Base-by-base conservation (phyloP, 2,329 filamentous ascomycete species). In the Magnaporthales sp. region DNA sequence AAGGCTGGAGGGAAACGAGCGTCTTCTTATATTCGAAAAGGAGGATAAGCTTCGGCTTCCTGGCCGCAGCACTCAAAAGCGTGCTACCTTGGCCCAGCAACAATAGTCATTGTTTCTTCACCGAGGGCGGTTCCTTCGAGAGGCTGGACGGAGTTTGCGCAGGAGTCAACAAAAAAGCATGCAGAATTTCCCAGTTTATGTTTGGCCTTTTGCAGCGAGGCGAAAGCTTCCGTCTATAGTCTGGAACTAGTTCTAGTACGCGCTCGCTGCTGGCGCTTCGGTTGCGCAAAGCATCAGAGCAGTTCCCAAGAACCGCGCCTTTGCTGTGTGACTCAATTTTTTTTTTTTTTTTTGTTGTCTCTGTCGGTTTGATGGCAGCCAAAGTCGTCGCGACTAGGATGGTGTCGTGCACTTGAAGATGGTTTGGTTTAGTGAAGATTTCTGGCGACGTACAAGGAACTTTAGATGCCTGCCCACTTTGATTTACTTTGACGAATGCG, bases 31-130 rank as follows among this genome's bases (percentile, higher is more conserved):
- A 51, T 22, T 19, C 19, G 24, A 24, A 46, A 22, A 64, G 31
- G n/a, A n/a, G 13, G 32, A 64, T 32, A 15, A 27, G 31, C 9
- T 32, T 11, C n/a, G 61, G 61, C 58, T 26, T 61, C 29, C 29
- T 26, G 38, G 30, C 56, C 64, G 51, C 27, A 60, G 64, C 64
- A 66, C 64, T 22, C 38, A 24, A 38, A 46, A n/a, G 22, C 38
- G 64, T 66, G 64, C 64, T 66, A 66, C 64, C 64, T 66, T 32
- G 64, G 19, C 29, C 31, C 22, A 26, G 56, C 31, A 31, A 66
- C 30, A 38, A 27, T 31, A 27, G 31, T 62, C 64, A 66, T 66
- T 51, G 64, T 66, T 66, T 56, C 63, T 54, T n/a, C 26, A 31
- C 38, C 38, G 38, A 46, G 22, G 11, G 26, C 38, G 62, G 26